Conservation (phyloP, 345 rosid genomes). For the Psidium friedrichsthalianum region DNA sequence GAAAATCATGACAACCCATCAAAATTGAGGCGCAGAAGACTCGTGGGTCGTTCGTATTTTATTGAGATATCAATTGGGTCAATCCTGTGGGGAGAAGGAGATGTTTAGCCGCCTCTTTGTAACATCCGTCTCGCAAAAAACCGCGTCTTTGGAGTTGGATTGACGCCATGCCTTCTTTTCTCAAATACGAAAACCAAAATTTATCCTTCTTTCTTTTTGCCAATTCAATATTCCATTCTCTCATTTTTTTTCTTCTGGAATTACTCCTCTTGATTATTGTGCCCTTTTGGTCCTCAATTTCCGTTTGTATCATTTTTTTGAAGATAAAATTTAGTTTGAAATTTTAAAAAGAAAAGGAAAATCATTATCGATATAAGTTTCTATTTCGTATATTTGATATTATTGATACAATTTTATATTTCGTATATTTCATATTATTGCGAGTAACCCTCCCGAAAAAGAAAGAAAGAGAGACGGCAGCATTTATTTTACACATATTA, state of each 20-base stretch:
- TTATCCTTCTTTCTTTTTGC: background rate
- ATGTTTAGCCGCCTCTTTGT: background rate
- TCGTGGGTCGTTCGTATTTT: background rate
- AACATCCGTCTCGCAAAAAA: background rate
- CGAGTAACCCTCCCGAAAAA: background rate
- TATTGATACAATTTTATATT: background rate
- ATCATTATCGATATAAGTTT: background rate
- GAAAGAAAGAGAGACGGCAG: rapidly evolving
- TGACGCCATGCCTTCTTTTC: background rate
- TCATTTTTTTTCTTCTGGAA: background rate
- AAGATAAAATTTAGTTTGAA: background rate
- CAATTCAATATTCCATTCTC: background rate
- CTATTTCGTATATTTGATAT: background rate
- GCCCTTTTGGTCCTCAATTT: background rate
- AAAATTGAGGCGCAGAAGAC: background rate
- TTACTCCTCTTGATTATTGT: background rate
- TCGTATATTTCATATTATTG: background rate
- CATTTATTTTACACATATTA: background rate
- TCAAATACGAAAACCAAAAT: background rate
- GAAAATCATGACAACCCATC: constrained; percentile 1
- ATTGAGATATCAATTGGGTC: background rate
- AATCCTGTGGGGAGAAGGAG: background rate
- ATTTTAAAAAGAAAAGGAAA: background rate
- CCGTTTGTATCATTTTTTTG: rapidly evolving
- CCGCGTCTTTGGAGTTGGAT: background rate